phyloP scores from a whole-genome alignment of 2,329 filamentous ascomycete species.

The Aquanectria penicillioides region DNA sequence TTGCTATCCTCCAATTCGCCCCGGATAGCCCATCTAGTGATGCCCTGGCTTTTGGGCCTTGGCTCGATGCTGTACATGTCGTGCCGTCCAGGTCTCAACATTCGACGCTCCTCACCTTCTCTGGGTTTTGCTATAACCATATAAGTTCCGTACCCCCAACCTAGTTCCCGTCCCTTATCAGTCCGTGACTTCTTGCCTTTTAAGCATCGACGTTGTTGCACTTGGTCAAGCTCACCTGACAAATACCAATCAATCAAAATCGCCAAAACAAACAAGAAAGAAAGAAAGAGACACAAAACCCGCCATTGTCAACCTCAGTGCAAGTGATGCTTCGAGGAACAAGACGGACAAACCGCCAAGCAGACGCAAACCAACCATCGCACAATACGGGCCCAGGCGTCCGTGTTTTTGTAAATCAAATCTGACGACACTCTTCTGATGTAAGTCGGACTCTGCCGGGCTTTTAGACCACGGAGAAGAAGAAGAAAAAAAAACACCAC shows the following conservation, averaged over 20 bases:
- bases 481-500: slow-evolving; percentile 15
- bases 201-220: neutral
- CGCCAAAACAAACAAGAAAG: no score
- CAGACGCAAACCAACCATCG: slow-evolving; percentile 4
- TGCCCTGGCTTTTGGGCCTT: slow-evolving; percentile 28
- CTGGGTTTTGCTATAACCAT: slow-evolving; percentile 32
- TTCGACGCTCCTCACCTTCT: slow-evolving; percentile 30
- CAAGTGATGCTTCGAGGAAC: slow-evolving; percentile 9
- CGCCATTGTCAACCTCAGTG: neutral
- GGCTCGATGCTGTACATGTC: slow-evolving; percentile 36
- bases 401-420: slow-evolving; percentile 24
- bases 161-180: slow-evolving; percentile 5
- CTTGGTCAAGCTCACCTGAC: neutral
- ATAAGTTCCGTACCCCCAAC: slow-evolving; percentile 39
- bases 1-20: slow-evolving; percentile 31
- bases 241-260: neutral
- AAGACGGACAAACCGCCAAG: slow-evolving; percentile 17
- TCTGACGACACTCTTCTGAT: slow-evolving; percentile 31
- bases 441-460: slow-evolving; percentile 25
- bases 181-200: neutral
- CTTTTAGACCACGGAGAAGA: no score
- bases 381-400: slow-evolving; percentile 16
- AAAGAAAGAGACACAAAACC: no score
- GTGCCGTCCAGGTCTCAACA: slow-evolving; percentile 30
- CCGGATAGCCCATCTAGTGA: slow-evolving; percentile 34